Base-by-base conservation (phyloP, 805 yeast species). In the Yamadazyma insecticola region DNA sequence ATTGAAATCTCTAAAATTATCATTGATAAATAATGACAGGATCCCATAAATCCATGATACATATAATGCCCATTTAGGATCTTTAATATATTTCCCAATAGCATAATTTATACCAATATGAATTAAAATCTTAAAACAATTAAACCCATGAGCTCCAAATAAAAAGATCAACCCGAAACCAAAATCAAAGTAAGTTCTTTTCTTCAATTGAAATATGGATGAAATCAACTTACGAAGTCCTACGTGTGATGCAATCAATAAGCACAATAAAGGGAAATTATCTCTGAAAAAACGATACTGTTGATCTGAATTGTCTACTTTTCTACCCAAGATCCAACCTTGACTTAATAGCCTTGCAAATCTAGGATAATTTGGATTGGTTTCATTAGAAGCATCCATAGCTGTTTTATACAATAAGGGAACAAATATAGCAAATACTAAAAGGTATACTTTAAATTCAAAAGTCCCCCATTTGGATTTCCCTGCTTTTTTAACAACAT, bases 271-370 rank as follows among this genome's bases (percentile, higher is more conserved):
- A 9, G 76, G 72, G 41, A 90, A 67, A 50, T 88, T 88, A 50
- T 83, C 81, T 46, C 98, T 72, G 52, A 92, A 87, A 48, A 88
- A 86, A 16, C 85, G 59, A 50, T 90, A 92, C 55, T 92, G 99
- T 19, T 70, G 66, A 53, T 92, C 99, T 4, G 95, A 82, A 52
- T 90, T 89, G 55, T 92, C 98, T 24, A 87, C 95, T 55, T 81
- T 82, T 16, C 96, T 62, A 6, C 95, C 96, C 51, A 81, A 75
- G 45, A 88, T 60, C 97, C 97, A 90, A 4, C 98, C 97, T 5
- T 76, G 66, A 17, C 81, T 68, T 30, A 90, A 63, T 22, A 80
- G 60, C 29, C 74, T 70, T 42, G 72, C 71, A 49, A 72, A 87
- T 29, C 63, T 63, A 13, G 71, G 68, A 50, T 81, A 90, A 50